Base-by-base conservation (phyloP, 2,329 filamentous ascomycete species). In the Massarina eburnea region DNA sequence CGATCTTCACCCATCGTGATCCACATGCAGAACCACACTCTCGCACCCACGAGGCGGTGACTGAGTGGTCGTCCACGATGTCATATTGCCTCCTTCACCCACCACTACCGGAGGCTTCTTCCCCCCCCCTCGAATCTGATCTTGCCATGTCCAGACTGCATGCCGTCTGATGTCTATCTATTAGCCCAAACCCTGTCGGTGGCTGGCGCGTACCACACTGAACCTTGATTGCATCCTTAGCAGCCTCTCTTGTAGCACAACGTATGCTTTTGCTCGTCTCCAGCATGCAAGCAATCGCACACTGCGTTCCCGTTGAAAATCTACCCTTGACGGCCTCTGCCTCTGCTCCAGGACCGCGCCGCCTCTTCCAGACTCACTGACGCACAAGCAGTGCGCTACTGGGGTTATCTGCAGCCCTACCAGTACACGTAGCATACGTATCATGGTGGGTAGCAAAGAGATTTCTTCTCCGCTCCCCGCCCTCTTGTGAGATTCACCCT, bases 401-500 rank as follows among this genome's bases (percentile, higher is more conserved):
- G 57, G 54, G 52, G 42, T 54, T 39, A 53, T 46, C 55, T 46
- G 46, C 48, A 55, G 48, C 55, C 52, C 48, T 58, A 54, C 52
- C 46, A 54, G 45, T 33, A 52, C 51, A 62, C 61, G 55, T 66
- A 66, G 58, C n/a, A n/a, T n/a, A n/a, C n/a, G n/a, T n/a, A n/a
- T n/a, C 57, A 71, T 71, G 67, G 67, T 71, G 62, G 53, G 67
- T 68, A 61, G 58, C 62, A 59, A 54, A 57, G 49, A 55, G 56
- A 52, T 40, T 39, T 36, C 39, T 52, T 42, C 18, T 41, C 39
- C 30, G 39, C 41, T 45, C 37, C 29, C 46, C 33, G 27, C 52
- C 37, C 48, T 37, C 44, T 36, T 45, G 26, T 24, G 20, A 29
- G 37, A 45, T 48, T 39, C 35, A 35, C 14, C 48, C 47, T 52